These are phyloP conservation scores for Periconia sp. DNA, from an alignment of 2,329 filamentous ascomycete genomes.

Conservation along the genomic window DNA sequence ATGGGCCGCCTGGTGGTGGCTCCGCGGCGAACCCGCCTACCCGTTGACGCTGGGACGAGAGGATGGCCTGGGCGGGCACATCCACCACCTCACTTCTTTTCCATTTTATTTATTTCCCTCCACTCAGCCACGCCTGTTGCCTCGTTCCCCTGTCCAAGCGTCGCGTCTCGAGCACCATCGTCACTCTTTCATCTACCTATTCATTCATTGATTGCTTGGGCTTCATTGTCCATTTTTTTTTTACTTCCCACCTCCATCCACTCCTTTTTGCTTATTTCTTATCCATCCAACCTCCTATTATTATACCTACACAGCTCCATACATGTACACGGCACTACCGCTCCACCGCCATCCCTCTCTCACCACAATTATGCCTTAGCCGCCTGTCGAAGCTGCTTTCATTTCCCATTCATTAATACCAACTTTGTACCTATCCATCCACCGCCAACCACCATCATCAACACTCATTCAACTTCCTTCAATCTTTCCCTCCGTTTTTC, in stretches of 20 bases:
- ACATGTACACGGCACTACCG: neutral
- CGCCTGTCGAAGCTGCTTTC: constrained; percentile 1
- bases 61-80: neutral
- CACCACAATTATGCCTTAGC: constrained; percentile 33
- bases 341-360: neutral
- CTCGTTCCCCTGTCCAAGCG: too few species aligned
- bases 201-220: neutral
- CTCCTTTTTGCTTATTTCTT: neutral
- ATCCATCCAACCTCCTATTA: neutral
- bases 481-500: neutral
- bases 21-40: neutral
- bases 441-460: neutral
- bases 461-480: neutral
- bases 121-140: too few species aligned
- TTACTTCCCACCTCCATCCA: neutral
- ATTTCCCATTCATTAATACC: neutral
- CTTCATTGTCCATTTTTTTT: neutral
- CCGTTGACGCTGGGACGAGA: neutral
- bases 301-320: neutral
- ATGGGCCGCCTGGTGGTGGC: neutral
- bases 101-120: too few species aligned
- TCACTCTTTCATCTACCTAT: too few species aligned
- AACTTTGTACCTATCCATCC: neutral
- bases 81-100: too few species aligned
- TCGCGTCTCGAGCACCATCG: too few species aligned